Evolutionary conservation across 768 basidiomycete species (phyloP).

Genomic region (Leccinum longicurvipes): DNA sequence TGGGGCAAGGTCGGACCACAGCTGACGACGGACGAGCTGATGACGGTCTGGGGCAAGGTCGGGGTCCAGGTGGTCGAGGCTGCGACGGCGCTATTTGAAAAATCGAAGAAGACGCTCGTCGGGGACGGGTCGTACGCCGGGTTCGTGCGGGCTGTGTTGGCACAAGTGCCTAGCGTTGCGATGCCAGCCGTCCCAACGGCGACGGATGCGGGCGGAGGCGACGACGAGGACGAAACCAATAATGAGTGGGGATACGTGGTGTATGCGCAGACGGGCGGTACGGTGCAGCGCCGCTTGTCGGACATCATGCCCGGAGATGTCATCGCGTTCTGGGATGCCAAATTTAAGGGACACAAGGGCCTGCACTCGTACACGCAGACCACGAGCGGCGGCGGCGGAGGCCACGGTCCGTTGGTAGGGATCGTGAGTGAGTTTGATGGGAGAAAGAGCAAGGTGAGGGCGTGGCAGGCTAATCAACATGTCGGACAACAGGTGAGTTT

Average conservation of each 20-base stretch:
- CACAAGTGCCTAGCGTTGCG: slow-evolving; percentile 60
- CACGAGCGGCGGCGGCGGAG: slow-evolving; percentile 43
- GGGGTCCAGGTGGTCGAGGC: slow-evolving; percentile 73
- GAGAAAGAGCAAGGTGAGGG: slow-evolving; percentile 83
- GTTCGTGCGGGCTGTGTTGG: slow-evolving; percentile 66
- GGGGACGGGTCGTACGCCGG: slow-evolving; percentile 85
- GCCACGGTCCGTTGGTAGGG: slow-evolving; percentile 54
- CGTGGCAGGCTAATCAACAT: slow-evolving; percentile 85
- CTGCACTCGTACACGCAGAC: slow-evolving; percentile 67
- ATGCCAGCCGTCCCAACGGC: not conserved
- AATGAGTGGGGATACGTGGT: slow-evolving; percentile 66
- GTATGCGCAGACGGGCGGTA: slow-evolving; percentile 62
- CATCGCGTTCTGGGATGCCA: slow-evolving; percentile 69
- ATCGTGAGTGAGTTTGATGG: slow-evolving; percentile 79
- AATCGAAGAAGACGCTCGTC: slow-evolving; percentile 72
- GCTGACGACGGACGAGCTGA: slow-evolving; percentile 62
- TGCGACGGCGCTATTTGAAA: slow-evolving; percentile 64
- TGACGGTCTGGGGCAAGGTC: slow-evolving; percentile 64
- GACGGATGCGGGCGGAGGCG: slow-evolving; percentile 25
- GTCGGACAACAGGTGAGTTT: slow-evolving; percentile 73
- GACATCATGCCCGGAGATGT: slow-evolving; percentile 89
- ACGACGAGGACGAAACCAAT: slow-evolving; percentile 14
- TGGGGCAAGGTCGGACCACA: slow-evolving; percentile 14
- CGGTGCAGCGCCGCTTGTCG: slow-evolving; percentile 69
- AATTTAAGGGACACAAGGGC: slow-evolving; percentile 77